Percentiles rank a stretch among this genome's conserved stretches.
Evolutionary conservation across 495 filamentous ascomycete species (phyloP).

Genomic region (Gamarada debralockiae): DNA sequence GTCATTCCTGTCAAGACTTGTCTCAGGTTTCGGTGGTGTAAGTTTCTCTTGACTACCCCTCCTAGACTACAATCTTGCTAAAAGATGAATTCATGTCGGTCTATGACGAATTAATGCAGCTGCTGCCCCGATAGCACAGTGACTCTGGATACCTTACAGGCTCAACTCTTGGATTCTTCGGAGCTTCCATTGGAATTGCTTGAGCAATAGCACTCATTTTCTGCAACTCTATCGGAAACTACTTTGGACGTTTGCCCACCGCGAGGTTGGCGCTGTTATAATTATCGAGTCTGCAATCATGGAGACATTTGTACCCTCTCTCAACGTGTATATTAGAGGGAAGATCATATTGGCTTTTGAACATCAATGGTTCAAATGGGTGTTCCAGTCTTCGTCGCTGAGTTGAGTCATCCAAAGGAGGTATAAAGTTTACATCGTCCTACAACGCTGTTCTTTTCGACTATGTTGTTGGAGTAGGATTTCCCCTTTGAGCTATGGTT

Average conservation of each 20-base stretch:
- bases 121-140: constrained; percentile 8
- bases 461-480: constrained; percentile 1
- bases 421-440: background rate
- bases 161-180: background rate
- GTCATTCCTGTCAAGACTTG: constrained; percentile 28
- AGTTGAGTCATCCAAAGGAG: constrained; percentile 6
- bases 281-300: background rate
- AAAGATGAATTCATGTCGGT: background rate
- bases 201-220: constrained; percentile 10
- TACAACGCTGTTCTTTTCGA: constrained; percentile 1
- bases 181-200: constrained; percentile 2
- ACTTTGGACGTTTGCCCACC: background rate
- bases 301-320: background rate
- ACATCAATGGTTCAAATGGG: background rate
- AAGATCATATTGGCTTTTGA: background rate
- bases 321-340: background rate
- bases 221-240: constrained; percentile 8
- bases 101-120: background rate
- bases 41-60: background rate
- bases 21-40: constrained; percentile 22
- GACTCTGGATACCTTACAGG: background rate
- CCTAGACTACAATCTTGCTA: background rate
- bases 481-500: no score
- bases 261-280: background rate
- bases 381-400: constrained; percentile 2